Percentiles rank a stretch among this genome's conserved stretches.
Conservation (phyloP, 208 protist genomes). For the Porcisia deanei region DNA sequence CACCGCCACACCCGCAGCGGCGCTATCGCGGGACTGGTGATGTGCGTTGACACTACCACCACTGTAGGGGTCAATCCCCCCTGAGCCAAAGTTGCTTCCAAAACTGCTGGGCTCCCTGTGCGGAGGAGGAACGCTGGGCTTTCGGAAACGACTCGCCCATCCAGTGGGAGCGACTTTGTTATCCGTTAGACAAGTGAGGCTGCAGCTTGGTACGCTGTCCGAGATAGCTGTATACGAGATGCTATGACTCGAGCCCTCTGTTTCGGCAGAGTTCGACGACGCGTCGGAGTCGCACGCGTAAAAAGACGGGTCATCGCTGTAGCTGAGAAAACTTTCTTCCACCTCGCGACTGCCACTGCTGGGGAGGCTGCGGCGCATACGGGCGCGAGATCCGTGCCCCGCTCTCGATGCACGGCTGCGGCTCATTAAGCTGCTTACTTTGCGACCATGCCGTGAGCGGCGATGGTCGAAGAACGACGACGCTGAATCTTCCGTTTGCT, state of each 20-base stretch:
- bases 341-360: constrained; percentile 33
- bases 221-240: constrained; percentile 48
- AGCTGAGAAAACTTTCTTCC: constrained; percentile 43
- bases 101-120: constrained; percentile 36
- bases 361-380: constrained; percentile 22
- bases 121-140: constrained; percentile 6
- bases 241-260: constrained; percentile 32
- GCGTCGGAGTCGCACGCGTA: constrained; percentile 42
- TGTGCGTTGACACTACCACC: constrained; percentile 24
- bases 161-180: constrained; percentile 19
- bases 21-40: constrained; percentile 14
- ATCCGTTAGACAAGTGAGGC: constrained; percentile 53
- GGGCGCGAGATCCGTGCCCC: constrained; percentile 11
- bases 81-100: constrained; percentile 46
- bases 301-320: constrained; percentile 43
- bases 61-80: constrained; percentile 44
- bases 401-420: constrained; percentile 22
- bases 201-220: constrained; percentile 80
- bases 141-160: constrained; percentile 26
- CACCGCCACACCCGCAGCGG: neutral
- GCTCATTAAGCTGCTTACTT: constrained; percentile 27
- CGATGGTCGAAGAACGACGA: constrained; percentile 44
- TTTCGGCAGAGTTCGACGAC: constrained; percentile 20
- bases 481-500: constrained; percentile 32
- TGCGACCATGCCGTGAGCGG: constrained; percentile 18